phyloP scores from a whole-genome alignment of 495 filamentous ascomycete species.

The Lasiosphaeriaceae sp. region DNA sequence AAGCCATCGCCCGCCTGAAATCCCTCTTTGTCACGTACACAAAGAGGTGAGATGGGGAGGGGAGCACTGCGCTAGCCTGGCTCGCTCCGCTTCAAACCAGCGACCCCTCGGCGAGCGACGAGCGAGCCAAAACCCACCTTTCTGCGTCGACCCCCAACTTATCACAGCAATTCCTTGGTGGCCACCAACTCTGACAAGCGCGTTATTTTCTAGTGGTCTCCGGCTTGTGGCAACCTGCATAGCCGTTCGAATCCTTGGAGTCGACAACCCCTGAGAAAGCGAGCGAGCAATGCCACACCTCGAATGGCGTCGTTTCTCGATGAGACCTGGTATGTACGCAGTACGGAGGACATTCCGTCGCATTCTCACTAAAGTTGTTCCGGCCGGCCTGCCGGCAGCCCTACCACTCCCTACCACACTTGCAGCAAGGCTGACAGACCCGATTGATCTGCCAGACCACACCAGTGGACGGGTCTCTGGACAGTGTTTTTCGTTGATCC shows the following conservation, averaged over 20 bases:
- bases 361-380: not conserved
- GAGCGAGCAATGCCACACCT: conserved; percentile 26
- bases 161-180: not conserved
- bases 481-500: no score
- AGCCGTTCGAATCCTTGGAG: conserved; percentile 17
- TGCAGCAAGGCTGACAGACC: no score
- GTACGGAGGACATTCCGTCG: not conserved
- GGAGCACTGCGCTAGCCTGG: no score
- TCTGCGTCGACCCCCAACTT: not conserved
- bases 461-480: no score
- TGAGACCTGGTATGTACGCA: not conserved
- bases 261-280: conserved; percentile 11
- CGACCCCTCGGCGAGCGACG: no score
- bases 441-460: no score
- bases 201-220: not conserved
- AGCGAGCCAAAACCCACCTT: no score
- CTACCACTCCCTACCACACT: no score
- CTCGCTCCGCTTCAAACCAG: no score
- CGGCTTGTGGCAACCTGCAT: conserved; percentile 23
- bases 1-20: no score
- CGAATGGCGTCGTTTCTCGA: not conserved
- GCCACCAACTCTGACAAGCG: not conserved
- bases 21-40: no score
- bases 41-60: no score
- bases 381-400: not conserved